A percentile compares a stretch with the other conserved stretches of the same genome.
Evolutionary conservation across 1,284 basidiomycete genomes (phyloP).

Genomic region (Neotropicomus parvogracilis): DNA sequence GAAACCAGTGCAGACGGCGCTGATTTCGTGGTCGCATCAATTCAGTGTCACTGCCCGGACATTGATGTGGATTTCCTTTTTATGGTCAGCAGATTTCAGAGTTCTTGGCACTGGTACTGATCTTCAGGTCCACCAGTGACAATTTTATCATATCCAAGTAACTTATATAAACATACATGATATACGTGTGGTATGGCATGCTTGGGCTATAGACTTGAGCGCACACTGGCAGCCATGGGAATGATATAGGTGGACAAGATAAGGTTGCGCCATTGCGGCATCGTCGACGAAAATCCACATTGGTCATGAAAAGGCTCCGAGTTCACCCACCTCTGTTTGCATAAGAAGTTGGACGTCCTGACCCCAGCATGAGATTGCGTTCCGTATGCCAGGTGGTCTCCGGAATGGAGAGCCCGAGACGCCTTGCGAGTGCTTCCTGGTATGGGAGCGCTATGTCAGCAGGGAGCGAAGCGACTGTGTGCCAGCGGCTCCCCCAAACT

Average conservation of each 20-base stretch:
- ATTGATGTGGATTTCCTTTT: too few relatives aligned
- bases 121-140: too few relatives aligned
- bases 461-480: slow-evolving; percentile 42
- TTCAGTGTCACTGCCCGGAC: too few relatives aligned
- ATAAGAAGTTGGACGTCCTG: slow-evolving; percentile 44
- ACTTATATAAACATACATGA: too few relatives aligned
- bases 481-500: slow-evolving; percentile 44
- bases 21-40: too few relatives aligned
- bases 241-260: slow-evolving; percentile 42
- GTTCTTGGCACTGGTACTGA: too few relatives aligned
- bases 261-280: slow-evolving; percentile 46
- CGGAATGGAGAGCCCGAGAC: slow-evolving; percentile 34
- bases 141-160: too few relatives aligned
- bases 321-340: slow-evolving; percentile 44
- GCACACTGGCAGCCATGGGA: slow-evolving; percentile 39
- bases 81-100: too few relatives aligned
- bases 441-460: slow-evolving; percentile 37
- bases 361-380: slow-evolving; percentile 41
- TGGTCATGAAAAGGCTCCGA: slow-evolving; percentile 41
- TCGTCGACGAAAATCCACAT: slow-evolving; percentile 44
- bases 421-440: slow-evolving; percentile 36
- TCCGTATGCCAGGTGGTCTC: slow-evolving; percentile 48
- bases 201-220: too few relatives aligned
- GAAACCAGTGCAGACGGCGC: too few relatives aligned
- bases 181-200: too few relatives aligned